A percentile compares a stretch with the other conserved stretches of the same genome.
Evolutionary conservation across 306 rosid genomes (phyloP).

Genomic region (Abrus precatorius): DNA sequence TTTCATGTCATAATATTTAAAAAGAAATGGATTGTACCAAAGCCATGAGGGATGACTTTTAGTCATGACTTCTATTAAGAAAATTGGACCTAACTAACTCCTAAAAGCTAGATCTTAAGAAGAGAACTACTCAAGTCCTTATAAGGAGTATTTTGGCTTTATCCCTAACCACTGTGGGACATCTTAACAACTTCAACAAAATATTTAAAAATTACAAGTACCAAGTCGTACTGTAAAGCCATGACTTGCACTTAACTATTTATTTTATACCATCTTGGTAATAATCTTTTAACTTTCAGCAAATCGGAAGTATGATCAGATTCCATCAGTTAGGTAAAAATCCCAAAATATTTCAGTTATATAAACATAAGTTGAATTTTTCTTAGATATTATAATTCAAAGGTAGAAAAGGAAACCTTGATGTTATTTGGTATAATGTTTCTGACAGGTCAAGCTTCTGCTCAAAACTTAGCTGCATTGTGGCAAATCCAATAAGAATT

Average conservation of each 20-base stretch:
- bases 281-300: constrained; percentile 23
- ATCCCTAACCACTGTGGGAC: too few relatives aligned
- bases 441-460: constrained; percentile 97
- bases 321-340: constrained; percentile 25
- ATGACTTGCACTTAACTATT: constrained; percentile 15
- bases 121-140: too few relatives aligned
- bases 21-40: background rate
- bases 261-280: constrained; percentile 31
- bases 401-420: constrained; percentile 69
- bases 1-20: background rate
- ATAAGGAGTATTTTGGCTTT: too few relatives aligned
- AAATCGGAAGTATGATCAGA: constrained; percentile 34
- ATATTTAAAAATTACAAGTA: constrained; percentile 6
- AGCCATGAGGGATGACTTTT: background rate
- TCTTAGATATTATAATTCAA: constrained; percentile 10
- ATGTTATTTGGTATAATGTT: constrained; percentile 91
- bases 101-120: too few relatives aligned
- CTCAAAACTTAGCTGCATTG: constrained; percentile 96
- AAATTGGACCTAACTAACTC: too few relatives aligned
- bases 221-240: background rate
- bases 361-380: background rate
- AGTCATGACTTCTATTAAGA: background rate
- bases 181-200: background rate
- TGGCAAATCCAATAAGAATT: constrained; percentile 92
- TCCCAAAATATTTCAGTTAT: constrained; percentile 4